phyloP scores from a whole-genome alignment of 192 early-diverging fungal species.

The Diversispora epigaea region DNA sequence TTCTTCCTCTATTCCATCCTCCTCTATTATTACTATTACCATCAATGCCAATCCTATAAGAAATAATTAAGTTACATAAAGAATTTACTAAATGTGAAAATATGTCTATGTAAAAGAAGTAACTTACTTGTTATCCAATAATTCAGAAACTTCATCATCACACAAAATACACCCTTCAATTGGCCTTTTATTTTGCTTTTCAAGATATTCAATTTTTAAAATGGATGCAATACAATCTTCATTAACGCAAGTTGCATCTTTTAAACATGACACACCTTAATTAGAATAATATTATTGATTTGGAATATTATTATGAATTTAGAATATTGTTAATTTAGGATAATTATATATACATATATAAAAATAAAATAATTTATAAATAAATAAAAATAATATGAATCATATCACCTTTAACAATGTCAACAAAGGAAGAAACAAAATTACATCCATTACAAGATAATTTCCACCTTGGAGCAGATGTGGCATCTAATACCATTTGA shows the following conservation, averaged over 20 bases:
- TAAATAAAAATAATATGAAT: neutral
- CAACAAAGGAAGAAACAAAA: slow-evolving; percentile 47
- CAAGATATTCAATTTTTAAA: slow-evolving; percentile 49
- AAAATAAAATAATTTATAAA: neutral
- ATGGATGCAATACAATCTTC: slow-evolving; percentile 40
- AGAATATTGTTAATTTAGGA: neutral
- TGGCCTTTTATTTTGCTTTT: slow-evolving; percentile 43
- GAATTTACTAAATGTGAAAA: neutral
- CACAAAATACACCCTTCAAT: slow-evolving; percentile 45
- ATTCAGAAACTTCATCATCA: slow-evolving; percentile 48
- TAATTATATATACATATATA: neutral
- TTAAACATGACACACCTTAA: slow-evolving; percentile 37
- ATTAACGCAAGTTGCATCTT: slow-evolving; percentile 37
- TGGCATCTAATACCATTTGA: slow-evolving; percentile 49
- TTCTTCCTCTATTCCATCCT: neutral
- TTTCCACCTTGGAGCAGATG: slow-evolving; percentile 55
- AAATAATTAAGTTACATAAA: neutral
- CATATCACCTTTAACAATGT: slow-evolving; percentile 45
- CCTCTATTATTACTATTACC: neutral
- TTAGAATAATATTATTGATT: neutral
- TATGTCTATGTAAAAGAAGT: neutral
- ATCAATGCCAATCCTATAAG: neutral
- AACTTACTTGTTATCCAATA: slow-evolving; percentile 46
- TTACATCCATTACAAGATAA: slow-evolving; percentile 54
- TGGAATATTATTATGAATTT: neutral